These are phyloP conservation scores for Hypoxylon sp. DNA, from an alignment of 2,329 filamentous ascomycete genomes.

Conservation along the genomic window DNA sequence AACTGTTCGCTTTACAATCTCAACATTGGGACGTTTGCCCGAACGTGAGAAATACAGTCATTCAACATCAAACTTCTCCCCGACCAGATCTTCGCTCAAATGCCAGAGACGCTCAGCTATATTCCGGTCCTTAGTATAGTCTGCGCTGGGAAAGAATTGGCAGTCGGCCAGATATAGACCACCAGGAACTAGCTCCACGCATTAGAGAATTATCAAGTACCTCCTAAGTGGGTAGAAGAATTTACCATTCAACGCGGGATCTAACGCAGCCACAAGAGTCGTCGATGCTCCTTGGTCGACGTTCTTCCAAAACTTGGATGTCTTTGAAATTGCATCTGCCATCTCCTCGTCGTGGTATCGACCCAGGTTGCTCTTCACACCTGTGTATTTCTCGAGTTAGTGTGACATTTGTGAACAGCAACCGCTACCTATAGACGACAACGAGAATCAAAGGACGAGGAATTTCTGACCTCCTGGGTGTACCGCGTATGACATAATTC, in stretches of 20 bases:
- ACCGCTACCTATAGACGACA: neutral
- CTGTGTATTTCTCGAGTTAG: constrained; percentile 41
- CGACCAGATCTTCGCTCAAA: constrained; percentile 59
- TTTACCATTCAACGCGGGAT: constrained; percentile 54
- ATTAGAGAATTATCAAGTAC: constrained; percentile 9
- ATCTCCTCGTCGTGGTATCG: constrained; percentile 56
- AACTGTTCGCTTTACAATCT: neutral
- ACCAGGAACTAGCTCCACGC: constrained; percentile 46
- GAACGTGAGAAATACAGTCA: constrained; percentile 15
- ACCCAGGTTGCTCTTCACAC: constrained; percentile 55
- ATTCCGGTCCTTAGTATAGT: constrained; percentile 51
- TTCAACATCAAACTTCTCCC: constrained; percentile 54
- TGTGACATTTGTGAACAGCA: neutral
- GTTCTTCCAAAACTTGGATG: constrained; percentile 53
- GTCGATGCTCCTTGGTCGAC: constrained; percentile 55
- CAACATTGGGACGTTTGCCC: neutral
- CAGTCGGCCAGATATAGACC: constrained; percentile 59
- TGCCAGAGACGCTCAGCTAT: constrained; percentile 58
- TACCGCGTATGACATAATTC: constrained; percentile 58
- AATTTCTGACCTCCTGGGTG: constrained; percentile 59
- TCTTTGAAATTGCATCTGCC: constrained; percentile 49
- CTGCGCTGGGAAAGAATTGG: constrained; percentile 53
- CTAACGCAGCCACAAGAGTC: constrained; percentile 56
- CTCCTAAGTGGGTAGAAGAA: constrained; percentile 1
- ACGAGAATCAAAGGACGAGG: neutral